Percentiles rank a stretch among this genome's conserved stretches.
phyloP scores from a whole-genome alignment of 177 flowering plant genomes.

The Vitis hybrid region DNA sequence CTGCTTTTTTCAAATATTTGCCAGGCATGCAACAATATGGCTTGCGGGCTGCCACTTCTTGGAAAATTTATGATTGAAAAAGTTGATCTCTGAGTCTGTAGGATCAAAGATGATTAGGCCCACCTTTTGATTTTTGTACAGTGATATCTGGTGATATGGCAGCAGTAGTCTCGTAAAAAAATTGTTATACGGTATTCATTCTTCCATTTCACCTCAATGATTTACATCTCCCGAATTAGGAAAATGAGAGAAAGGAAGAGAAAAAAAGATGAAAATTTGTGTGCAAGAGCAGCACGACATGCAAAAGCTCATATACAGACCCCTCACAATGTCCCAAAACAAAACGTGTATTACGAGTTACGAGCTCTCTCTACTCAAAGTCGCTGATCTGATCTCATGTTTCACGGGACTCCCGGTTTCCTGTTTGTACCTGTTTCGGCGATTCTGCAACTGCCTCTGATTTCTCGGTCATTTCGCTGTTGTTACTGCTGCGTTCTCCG shows the following conservation, averaged over 20 bases:
- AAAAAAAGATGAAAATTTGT: not conserved
- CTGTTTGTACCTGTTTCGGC: slow-evolving; percentile 7
- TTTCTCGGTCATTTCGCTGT: slow-evolving; percentile 18
- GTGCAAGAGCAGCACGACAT: not conserved
- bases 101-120: too few species aligned
- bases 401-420: slow-evolving; percentile 1
- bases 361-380: too few species aligned
- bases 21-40: too few species aligned
- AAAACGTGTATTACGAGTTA: not conserved
- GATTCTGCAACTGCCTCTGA: slow-evolving; percentile 13
- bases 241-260: not conserved
- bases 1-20: too few species aligned
- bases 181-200: not conserved
- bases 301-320: not conserved
- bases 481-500: slow-evolving; percentile 20
- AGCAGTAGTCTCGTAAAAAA: too few species aligned
- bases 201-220: slow-evolving; percentile 7
- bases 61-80: too few species aligned
- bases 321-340: not conserved
- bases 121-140: too few species aligned
- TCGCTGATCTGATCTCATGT: slow-evolving; percentile 12
- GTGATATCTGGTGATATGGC: too few species aligned
- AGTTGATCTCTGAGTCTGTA: too few species aligned
- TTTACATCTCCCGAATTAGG: slow-evolving; percentile 19
- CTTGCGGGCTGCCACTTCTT: too few species aligned